Conservation (phyloP, 2,329 filamentous ascomycete genomes). For the Cytospora chrysosperma region DNA sequence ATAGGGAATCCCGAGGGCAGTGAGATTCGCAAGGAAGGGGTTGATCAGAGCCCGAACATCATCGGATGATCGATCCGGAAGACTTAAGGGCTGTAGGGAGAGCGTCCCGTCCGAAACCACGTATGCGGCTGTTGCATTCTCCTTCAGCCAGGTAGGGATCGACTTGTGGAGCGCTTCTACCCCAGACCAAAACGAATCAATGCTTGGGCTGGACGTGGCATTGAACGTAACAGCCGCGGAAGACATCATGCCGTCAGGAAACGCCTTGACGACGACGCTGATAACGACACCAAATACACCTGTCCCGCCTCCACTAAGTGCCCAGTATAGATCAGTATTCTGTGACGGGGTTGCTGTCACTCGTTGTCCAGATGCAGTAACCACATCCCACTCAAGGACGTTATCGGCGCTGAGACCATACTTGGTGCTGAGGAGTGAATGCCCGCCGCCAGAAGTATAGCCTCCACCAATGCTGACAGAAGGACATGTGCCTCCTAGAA, state of each 20-base stretch:
- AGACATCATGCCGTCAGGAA: neutral
- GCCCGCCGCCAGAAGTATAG: conserved; percentile 61
- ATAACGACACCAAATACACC: neutral
- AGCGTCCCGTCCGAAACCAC: conserved; percentile 2
- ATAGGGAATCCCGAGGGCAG: neutral
- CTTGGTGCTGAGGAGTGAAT: conserved; percentile 50
- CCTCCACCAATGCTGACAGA: conserved; percentile 49
- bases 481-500: conserved; percentile 24
- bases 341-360: conserved; percentile 51
- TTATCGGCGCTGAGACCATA: conserved; percentile 64
- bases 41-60: neutral
- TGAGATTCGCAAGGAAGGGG: neutral
- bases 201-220: conserved; percentile 1
- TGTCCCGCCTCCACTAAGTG: conserved; percentile 52
- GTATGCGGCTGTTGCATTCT: neutral
- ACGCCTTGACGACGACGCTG: neutral
- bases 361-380: conserved; percentile 51
- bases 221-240: neutral
- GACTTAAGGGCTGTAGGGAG: conserved; percentile 1
- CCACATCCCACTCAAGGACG: conserved; percentile 56
- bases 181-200: conserved; percentile 1
- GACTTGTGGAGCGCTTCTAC: conserved; percentile 2
- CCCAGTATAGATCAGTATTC: conserved; percentile 63
- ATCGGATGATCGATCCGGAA: conserved; percentile 2
- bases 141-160: neutral